Base-by-base conservation (phyloP, 495 filamentous ascomycete species). In the Tirmania nivea region DNA sequence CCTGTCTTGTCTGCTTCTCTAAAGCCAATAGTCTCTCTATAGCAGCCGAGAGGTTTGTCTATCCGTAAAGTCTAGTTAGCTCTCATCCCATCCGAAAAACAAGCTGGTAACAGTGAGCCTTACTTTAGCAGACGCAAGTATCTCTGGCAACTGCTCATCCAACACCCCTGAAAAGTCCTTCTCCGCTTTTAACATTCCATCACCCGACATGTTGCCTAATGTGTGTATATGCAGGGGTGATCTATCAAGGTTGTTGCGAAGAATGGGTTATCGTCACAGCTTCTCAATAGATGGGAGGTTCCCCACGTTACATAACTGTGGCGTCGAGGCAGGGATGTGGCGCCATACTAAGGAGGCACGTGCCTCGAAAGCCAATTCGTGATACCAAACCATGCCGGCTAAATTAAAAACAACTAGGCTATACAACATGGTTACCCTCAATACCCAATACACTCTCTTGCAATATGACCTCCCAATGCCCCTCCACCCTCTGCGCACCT, bases 1-100 rank as follows among this genome's bases (percentile, higher is more conserved):
- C 88, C 77, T 97, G 90, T 75, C 90, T 78, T 52, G 90, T 81
- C 70, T 95, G 86, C 69, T 96, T 97, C 75, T 97, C 90, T 61
- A 97, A 70, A 19, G 71, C 69, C 39, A 86, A 73, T 52, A 96
- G 80, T 75, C 93, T 95, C 70, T 97, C 90, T 60, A 97, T 81
- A 57, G 88, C 88, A 35, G 74, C 78, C 66, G 81, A 77, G 56
- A 88, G 72, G 70, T 90, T 83, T 63, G 72, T 78, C 84, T 92
- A 50, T 19, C 57, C 55, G 37, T 36, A 36, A 17, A 19, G 51
- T 17, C 34, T 34, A 50, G 14, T 53, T 34, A 20, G 52, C 35
- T 34, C 56, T 21, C 37, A 51, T 61, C 53, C 65, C 7, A 31
- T 31, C 25, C 25, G 25, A 3, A 31, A 31, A 1, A 7, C 25